Evolutionary conservation across 768 basidiomycete genomes (phyloP), one percentile per base, ranked within the genome.

Genomic region (Rubroboletus pulcherrimus): DNA sequence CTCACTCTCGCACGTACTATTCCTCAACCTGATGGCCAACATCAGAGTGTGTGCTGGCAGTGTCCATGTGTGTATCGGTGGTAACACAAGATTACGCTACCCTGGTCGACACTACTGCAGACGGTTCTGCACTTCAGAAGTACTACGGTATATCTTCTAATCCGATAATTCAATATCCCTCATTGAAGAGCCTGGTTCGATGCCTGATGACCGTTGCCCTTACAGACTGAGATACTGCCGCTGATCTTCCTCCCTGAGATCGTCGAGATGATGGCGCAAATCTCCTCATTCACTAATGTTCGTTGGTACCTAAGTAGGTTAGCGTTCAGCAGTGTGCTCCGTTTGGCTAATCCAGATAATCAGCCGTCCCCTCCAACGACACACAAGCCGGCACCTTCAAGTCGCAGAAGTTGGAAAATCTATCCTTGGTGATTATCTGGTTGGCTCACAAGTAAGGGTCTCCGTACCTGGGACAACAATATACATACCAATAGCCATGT

Each of bases 21-120:
- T 91, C 73, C 78, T 91, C n/a, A 92, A 93, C 66, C 75, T 91
- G 31, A 82, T 93, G 77, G 77, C 82, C 5, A 87, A 88, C 58
- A 74, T 93, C n/a, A 76, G 75, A 46, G 75, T 81, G 60, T 78
- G 91, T 29, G 80, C 81, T 4, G 89, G 89, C 3, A 63, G 70
- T 1, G 81, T 89, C 7, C 71, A 78, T 12, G 70, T 91, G n/a
- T 82, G 90, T 49, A 75, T 92, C 1, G 90, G 91, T 26, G 90
- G 90, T 44, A 92, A 92, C 70, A 85, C 91, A 92, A 65, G 91
- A 93, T 53, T 79, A 75, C 3, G 85, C 75, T 7, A 69, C 71
- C 5, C 67, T 83, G 56, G 83, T 82, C 9, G 72, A 74, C 44
- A 75, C 71, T 35, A 78, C 84, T 8, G 66, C 78, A 0, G 77